Base-by-base conservation (phyloP, 2,329 filamentous ascomycete genomes). In the Colletotrichum salicis region DNA sequence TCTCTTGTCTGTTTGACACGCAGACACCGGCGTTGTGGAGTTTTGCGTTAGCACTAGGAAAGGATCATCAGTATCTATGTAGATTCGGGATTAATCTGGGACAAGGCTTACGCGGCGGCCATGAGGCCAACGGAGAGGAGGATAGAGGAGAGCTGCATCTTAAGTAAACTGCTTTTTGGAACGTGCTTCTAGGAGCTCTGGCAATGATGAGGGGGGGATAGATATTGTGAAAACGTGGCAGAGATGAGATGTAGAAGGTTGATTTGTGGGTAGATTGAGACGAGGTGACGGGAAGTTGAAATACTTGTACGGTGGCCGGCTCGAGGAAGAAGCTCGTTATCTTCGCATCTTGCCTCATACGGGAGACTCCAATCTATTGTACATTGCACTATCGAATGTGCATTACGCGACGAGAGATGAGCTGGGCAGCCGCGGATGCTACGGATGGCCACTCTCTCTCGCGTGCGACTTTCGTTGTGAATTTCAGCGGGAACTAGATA, bases 21-120 rank as follows among this genome's bases (percentile, higher is more conserved):
- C 68, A 65, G 2, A 65, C 48, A 3, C 68, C 68, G 3, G 37
- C 35, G 7, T 58, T 58, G n/a, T 68, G 71, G 0, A 73, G 37
- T 5, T 61, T n/a, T 13, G 67, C 63, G 15, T 48, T 37, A 3
- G 19, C 71, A 4, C 67, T 64, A 22, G 10, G 12, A 15, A 57
- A 3, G 29, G 11, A 37, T 22, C 22, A 11, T 41, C 13, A 35
- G 48, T n/a, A 33, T 13, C 13, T 4, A 62, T 8, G 41, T 29
- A 33, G 12, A 27, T 19, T 4, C 33, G 45, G 15, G 2, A 48
- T n/a, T 29, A 2, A 15, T 15, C 11, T 41, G 15, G 35, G 35
- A 41, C 35, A 45, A 45, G 41, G 15, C 71, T 13, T 22, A 71
- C 63, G 54, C 10, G 35, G 45, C 37, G 19, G 59, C 63, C 13